A percentile compares a stretch with the other conserved stretches of the same genome.
Conservation (phyloP, 2,329 filamentous ascomycete species). For the Nemania bipapillata region DNA sequence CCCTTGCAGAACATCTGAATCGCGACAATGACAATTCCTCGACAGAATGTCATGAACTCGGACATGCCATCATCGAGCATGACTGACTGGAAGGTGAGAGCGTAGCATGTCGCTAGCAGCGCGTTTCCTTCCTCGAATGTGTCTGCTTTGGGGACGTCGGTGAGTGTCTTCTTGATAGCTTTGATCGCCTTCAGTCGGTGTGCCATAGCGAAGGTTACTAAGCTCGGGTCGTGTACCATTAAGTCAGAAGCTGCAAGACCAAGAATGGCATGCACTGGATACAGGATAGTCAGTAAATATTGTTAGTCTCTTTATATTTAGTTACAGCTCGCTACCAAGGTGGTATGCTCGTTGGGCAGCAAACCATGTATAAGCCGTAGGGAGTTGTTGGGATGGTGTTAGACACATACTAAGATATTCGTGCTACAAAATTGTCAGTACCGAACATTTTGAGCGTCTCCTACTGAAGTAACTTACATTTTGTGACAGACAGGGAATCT, state of each 20-base stretch:
- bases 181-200: constrained; percentile 71
- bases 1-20: constrained; percentile 64
- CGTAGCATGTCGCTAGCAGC: constrained; percentile 68
- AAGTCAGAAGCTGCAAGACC: constrained; percentile 75
- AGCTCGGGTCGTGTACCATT: constrained; percentile 60
- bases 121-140: constrained; percentile 67
- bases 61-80: constrained; percentile 67
- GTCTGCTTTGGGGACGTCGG: constrained; percentile 55
- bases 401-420: constrained; percentile 44
- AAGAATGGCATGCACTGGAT: constrained; percentile 72
- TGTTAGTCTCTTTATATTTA: background rate
- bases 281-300: constrained; percentile 57
- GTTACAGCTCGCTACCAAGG: background rate
- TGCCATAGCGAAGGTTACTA: constrained; percentile 68
- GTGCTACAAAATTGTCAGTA: constrained; percentile 38
- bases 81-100: constrained; percentile 68
- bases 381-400: background rate
- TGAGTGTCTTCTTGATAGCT: constrained; percentile 67
- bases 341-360: constrained; percentile 3
- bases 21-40: constrained; percentile 66
- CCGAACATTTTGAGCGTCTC: background rate
- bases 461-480: constrained; percentile 59
- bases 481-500: constrained; percentile 74
- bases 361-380: background rate
- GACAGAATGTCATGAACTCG: constrained; percentile 71